These are phyloP conservation scores for Gnomoniopsis smithogilvyi DNA, from an alignment of 2,329 filamentous ascomycete genomes.

Conservation along the genomic window DNA sequence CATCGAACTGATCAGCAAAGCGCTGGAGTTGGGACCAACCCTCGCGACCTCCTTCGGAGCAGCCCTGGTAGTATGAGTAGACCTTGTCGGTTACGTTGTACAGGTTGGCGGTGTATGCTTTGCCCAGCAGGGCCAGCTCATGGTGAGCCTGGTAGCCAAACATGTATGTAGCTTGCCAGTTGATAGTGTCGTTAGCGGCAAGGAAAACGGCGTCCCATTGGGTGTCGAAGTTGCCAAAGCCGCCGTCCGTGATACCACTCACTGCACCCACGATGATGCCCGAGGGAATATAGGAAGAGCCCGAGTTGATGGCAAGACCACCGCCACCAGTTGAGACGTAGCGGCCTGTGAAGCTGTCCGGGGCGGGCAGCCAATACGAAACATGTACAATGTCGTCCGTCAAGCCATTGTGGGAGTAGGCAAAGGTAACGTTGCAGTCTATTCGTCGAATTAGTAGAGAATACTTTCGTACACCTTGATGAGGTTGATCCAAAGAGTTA, in stretches of 20 bases:
- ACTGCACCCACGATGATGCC: slow-evolving; percentile 45
- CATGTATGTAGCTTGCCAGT: slow-evolving; percentile 17
- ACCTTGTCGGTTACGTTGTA: not conserved
- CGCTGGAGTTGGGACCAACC: slow-evolving; percentile 45
- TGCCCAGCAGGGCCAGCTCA: slow-evolving; percentile 37
- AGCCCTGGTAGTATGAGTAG: slow-evolving; percentile 47
- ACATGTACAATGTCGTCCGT: not conserved
- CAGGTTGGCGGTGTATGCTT: slow-evolving; percentile 21
- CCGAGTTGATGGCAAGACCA: slow-evolving; percentile 40
- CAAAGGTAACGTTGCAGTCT: not conserved
- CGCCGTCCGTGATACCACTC: slow-evolving; percentile 45
- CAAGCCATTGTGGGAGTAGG: not conserved
- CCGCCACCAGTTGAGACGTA: slow-evolving; percentile 44
- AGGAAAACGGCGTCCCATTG: slow-evolving; percentile 24
- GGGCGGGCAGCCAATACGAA: slow-evolving; percentile 32
- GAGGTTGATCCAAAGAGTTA: not conserved
- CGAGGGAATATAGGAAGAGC: slow-evolving; percentile 28
- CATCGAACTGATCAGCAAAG: slow-evolving; percentile 50
- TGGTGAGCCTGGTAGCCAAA: slow-evolving; percentile 36
- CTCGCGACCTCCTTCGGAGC: slow-evolving; percentile 53
- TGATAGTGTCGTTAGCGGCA: slow-evolving; percentile 33
- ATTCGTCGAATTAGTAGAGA: not conserved
- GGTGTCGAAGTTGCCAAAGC: slow-evolving; percentile 36
- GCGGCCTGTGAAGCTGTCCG: slow-evolving; percentile 38
- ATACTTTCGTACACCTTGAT: not conserved